These are phyloP conservation scores for Coemansia sp. DNA, from an alignment of 192 early-diverging fungal species.

Conservation along the genomic window DNA sequence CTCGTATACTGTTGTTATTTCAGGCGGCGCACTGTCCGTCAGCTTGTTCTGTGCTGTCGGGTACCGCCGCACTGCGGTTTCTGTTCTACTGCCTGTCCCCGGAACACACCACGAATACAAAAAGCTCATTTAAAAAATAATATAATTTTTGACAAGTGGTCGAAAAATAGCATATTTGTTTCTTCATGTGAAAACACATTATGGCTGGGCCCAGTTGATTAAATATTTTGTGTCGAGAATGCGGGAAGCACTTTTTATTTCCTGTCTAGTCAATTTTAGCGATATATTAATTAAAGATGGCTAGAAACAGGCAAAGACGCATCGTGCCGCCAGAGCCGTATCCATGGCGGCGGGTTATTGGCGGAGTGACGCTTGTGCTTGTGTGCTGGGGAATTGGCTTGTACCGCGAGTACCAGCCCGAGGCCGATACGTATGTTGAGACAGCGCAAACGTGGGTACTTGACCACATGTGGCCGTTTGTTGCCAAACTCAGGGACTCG, in stretches of 20 bases:
- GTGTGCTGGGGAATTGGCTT: constrained; percentile 4
- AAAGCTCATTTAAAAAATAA: not conserved
- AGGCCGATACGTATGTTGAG: not conserved
- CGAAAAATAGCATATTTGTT: no score
- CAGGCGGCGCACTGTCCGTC: constrained; percentile 31
- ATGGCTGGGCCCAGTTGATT: no score
- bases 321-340: not conserved
- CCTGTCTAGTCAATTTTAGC: no score
- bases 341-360: not conserved
- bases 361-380: not conserved
- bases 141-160: not conserved
- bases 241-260: no score
- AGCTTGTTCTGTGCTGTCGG: constrained; percentile 22
- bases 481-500: no score
- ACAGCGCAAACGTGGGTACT: no score
- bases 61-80: constrained; percentile 34
- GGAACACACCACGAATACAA: constrained; percentile 30
- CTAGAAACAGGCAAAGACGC: no score
- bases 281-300: no score
- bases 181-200: no score
- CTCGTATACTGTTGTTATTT: constrained; percentile 71
- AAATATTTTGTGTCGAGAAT: no score
- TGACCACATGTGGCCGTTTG: no score
- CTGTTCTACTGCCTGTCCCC: constrained; percentile 14
- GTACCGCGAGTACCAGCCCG: not conserved